phyloP scores from a whole-genome alignment of 345 rosid species.

The Euphorbia tirucalli region DNA sequence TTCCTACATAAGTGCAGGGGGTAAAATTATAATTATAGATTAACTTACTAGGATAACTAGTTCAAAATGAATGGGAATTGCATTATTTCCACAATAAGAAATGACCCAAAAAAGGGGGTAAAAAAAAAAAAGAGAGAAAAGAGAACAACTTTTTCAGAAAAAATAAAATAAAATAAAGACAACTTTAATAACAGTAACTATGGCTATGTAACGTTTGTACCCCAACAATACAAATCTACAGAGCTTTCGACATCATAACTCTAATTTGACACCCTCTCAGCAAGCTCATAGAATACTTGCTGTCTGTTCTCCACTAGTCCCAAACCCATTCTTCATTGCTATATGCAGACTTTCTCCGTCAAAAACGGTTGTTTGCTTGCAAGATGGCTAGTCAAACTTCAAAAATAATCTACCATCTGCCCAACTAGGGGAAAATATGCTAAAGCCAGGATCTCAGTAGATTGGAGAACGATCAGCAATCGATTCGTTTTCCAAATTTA shows the following conservation, averaged over 20 bases:
- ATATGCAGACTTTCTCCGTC: conserved; percentile 20
- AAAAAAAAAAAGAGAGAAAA: background rate
- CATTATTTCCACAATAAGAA: conserved; percentile 26
- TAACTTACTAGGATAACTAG: conserved; percentile 7
- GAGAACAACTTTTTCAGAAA: background rate
- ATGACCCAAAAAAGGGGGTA: background rate
- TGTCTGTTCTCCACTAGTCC: conserved; percentile 14
- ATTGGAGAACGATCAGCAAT: conserved; percentile 21
- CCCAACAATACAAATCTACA: conserved; percentile 40
- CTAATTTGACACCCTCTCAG: conserved; percentile 18
- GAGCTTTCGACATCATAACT: conserved; percentile 35
- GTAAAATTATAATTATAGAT: conserved; percentile 6
- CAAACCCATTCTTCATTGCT: conserved; percentile 20
- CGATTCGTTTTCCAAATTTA: conserved; percentile 26
- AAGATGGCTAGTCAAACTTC: conserved; percentile 23
- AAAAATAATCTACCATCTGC: conserved; percentile 32
- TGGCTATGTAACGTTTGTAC: conserved; percentile 17
- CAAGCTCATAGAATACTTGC: conserved; percentile 6
- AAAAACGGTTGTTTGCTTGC: conserved; percentile 19
- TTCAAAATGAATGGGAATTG: conserved; percentile 12
- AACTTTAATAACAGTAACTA: conserved; percentile 21
- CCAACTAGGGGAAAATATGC: conserved; percentile 19
- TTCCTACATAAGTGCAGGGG: background rate
- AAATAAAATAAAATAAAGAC: conserved; percentile 1
- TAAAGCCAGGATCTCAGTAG: conserved; percentile 18